A percentile compares a stretch with the other conserved stretches of the same genome.
Evolutionary conservation across 345 rosid species (phyloP).

Genomic region (Melaleuca alternifolia): DNA sequence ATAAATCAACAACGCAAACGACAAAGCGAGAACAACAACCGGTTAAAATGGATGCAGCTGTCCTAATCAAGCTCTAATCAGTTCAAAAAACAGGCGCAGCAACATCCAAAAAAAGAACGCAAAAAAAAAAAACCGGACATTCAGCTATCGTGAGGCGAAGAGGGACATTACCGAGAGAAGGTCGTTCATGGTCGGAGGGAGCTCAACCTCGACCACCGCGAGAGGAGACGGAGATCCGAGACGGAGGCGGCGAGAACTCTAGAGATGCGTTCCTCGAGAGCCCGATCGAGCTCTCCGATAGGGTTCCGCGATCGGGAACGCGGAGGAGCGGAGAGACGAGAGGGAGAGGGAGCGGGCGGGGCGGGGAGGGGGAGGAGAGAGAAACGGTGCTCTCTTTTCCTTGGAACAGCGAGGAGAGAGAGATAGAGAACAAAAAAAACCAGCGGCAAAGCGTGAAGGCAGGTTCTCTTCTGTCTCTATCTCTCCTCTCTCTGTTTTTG

Average conservation of each 20-base stretch:
- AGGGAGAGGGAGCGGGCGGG: background rate
- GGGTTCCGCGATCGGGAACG: background rate
- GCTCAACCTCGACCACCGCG: background rate
- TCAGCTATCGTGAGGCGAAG: background rate
- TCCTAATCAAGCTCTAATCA: background rate
- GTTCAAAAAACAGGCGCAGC: background rate
- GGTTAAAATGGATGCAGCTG: background rate
- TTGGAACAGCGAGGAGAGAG: background rate
- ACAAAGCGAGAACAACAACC: background rate
- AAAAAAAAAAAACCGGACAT: background rate
- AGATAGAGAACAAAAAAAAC: background rate
- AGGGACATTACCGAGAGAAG: slow-evolving; percentile 50
- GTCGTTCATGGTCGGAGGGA: slow-evolving; percentile 58
- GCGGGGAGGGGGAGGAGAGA: background rate
- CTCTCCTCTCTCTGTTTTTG: background rate
- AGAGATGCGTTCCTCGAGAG: background rate
- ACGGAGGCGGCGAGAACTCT: background rate
- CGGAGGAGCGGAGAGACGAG: background rate
- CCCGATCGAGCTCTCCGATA: background rate
- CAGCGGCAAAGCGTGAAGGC: background rate
- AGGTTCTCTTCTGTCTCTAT: background rate
- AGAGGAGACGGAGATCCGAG: background rate
- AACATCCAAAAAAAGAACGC: background rate
- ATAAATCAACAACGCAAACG: background rate
- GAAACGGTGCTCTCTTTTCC: background rate